Evolutionary conservation across 257 asterid genomes (phyloP).

Genomic region (Solanum acaule): DNA sequence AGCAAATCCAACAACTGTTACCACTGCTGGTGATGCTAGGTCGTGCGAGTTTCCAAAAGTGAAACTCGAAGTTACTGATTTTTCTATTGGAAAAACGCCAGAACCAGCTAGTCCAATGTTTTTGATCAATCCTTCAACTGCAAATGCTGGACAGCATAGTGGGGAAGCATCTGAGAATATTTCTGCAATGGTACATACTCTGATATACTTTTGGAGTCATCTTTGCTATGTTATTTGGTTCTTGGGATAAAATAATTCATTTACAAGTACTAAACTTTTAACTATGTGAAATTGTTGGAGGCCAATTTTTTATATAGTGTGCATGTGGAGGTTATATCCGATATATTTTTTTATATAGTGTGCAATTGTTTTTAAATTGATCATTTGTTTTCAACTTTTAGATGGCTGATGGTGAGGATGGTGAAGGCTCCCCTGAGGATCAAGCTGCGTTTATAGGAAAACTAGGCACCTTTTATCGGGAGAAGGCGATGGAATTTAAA

Average conservation of each 20-base stretch:
- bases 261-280: too few species aligned
- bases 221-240: too few species aligned
- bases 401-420: slow-evolving; percentile 53
- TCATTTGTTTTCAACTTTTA: slow-evolving; percentile 10
- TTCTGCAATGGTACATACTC: slow-evolving; percentile 24
- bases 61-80: slow-evolving; percentile 12
- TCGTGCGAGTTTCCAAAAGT: slow-evolving; percentile 8
- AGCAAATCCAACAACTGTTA: not conserved
- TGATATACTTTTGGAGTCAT: not conserved
- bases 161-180: slow-evolving; percentile 35
- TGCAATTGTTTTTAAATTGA: too few species aligned
- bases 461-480: slow-evolving; percentile 55
- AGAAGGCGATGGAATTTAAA: slow-evolving; percentile 62
- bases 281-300: too few species aligned
- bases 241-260: too few species aligned
- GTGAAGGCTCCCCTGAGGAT: slow-evolving; percentile 69
- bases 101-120: slow-evolving; percentile 48
- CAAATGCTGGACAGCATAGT: slow-evolving; percentile 37
- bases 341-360: too few species aligned
- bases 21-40: slow-evolving; percentile 1
- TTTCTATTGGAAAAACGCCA: slow-evolving; percentile 19
- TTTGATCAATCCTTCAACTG: slow-evolving; percentile 20
- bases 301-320: too few species aligned
- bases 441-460: slow-evolving; percentile 71
- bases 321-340: too few species aligned